Base-by-base conservation (phyloP, 2,329 filamentous ascomycete species). In the Stylonectria norvegica region DNA sequence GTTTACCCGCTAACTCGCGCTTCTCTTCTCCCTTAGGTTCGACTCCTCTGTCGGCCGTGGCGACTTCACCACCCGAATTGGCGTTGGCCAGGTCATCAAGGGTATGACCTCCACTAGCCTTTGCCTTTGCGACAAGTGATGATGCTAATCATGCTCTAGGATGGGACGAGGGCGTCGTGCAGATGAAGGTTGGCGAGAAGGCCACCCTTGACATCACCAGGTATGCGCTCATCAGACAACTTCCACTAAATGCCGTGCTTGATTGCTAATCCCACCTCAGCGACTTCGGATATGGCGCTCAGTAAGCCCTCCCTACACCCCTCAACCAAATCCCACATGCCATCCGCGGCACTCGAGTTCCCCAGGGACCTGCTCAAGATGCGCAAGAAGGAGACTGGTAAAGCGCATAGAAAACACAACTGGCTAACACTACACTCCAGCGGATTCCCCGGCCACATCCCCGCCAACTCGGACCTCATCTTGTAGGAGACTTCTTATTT, bases 151-250 rank as follows among this genome's bases (percentile, higher is more conserved):
- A 19, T 28, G 25, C 17, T 34, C 22, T 32, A 89, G 86, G 81
- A 55, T 94, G 80, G 89, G 89, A 89, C 60, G 83, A 95, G 69
- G 90, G 85, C 52, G 89, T 97, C 38, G 70, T 73, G 35, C 73
- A 80, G 61, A 96, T 98, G 91, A 83, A 84, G 62, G 73, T 95
- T 43, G 90, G 91, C 63, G 91, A 97, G 78, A 91, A 87, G 73
- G 83, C 89, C 38, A 86, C 80, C 36, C 75, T 98, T 50, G 85
- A 83, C 53, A 96, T 97, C 62, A 78, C 83, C 49, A 75, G 47
- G 55, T 58, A 56, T 30, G 55, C n/a, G n/a, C n/a, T n/a, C n/a
- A n/a, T n/a, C n/a, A n/a, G n/a, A n/a, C n/a, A n/a, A n/a, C n/a
- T n/a, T n/a, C n/a, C n/a, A n/a, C n/a, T n/a, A n/a, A 5, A 18